Conservation (phyloP, 495 filamentous ascomycete species). For the Aspergillus mulundensis region DNA sequence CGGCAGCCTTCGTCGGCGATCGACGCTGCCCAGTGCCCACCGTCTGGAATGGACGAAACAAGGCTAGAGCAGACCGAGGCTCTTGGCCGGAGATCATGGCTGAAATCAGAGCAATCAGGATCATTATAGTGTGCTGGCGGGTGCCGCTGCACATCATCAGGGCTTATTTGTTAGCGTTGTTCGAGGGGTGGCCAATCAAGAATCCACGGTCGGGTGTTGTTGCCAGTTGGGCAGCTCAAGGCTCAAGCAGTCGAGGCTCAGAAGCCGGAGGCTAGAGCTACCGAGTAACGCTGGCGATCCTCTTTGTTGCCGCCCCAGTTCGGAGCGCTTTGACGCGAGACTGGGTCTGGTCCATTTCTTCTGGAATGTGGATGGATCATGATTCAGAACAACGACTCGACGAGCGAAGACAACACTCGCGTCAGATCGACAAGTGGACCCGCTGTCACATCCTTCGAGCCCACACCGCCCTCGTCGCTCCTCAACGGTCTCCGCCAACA, state of each 20-base stretch:
- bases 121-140: constrained; percentile 1
- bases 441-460: not conserved
- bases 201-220: not conserved
- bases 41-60: constrained; percentile 3
- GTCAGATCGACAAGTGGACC: not conserved
- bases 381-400: no score
- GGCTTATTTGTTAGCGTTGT: constrained; percentile 9
- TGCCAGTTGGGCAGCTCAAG: not conserved
- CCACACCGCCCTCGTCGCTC: not conserved
- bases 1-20: not conserved
- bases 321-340: constrained; percentile 19
- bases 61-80: constrained; percentile 1
- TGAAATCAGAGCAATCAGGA: not conserved
- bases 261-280: no score
- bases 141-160: constrained; percentile 22
- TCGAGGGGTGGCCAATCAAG: not conserved
- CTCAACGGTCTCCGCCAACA: not conserved
- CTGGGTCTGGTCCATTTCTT: not conserved
- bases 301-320: constrained; percentile 5
- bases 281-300: not conserved
- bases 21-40: not conserved
- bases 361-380: constrained; percentile 2
- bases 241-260: not conserved
- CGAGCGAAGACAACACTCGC: not conserved
- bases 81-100: constrained; percentile 15